These are phyloP conservation scores for Podospora fimiseda DNA, from an alignment of 495 filamentous ascomycete genomes.

Conservation along the genomic window DNA sequence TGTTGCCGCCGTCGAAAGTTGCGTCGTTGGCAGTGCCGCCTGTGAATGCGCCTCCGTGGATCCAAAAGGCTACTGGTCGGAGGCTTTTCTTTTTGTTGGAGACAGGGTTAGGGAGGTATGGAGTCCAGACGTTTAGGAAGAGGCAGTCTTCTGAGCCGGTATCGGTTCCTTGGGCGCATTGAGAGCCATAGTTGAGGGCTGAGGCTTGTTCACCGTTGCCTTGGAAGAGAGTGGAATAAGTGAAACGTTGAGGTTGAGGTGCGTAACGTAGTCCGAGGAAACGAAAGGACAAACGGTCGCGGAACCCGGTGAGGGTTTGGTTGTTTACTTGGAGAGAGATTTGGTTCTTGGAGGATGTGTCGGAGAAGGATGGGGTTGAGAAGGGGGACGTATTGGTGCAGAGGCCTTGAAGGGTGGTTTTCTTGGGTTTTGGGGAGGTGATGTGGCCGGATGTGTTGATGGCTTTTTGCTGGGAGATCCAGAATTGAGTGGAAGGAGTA, in stretches of 20 bases:
- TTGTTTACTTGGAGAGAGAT: constrained; percentile 38
- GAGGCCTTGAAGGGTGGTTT: constrained; percentile 25
- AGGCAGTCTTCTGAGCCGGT: constrained; percentile 43
- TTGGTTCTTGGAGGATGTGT: constrained; percentile 32
- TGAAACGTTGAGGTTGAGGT: constrained; percentile 34
- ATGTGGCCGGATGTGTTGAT: constrained; percentile 5
- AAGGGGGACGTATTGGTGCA: constrained; percentile 44
- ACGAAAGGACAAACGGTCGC: constrained; percentile 48
- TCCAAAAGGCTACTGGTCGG: constrained; percentile 49
- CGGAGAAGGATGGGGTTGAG: constrained; percentile 36
- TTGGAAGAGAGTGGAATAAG: constrained; percentile 30
- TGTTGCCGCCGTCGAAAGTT: constrained; percentile 41
- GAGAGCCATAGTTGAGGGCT: constrained; percentile 33
- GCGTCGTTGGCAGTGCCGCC: constrained; percentile 36
- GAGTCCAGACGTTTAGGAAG: constrained; percentile 51
- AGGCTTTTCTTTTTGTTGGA: constrained; percentile 21
- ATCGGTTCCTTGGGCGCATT: constrained; percentile 36
- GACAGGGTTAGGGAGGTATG: constrained; percentile 38
- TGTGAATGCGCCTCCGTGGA: constrained; percentile 39
- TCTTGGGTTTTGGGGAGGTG: neutral
- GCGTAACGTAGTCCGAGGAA: constrained; percentile 41
- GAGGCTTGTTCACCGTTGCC: constrained; percentile 29
- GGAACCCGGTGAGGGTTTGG: constrained; percentile 40
- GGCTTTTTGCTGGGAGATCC: constrained; percentile 25
- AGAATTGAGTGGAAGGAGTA: constrained; percentile 25